phyloP scores from a whole-genome alignment of 1,139 yeast species.

The Meyerozyma guilliermondii region DNA sequence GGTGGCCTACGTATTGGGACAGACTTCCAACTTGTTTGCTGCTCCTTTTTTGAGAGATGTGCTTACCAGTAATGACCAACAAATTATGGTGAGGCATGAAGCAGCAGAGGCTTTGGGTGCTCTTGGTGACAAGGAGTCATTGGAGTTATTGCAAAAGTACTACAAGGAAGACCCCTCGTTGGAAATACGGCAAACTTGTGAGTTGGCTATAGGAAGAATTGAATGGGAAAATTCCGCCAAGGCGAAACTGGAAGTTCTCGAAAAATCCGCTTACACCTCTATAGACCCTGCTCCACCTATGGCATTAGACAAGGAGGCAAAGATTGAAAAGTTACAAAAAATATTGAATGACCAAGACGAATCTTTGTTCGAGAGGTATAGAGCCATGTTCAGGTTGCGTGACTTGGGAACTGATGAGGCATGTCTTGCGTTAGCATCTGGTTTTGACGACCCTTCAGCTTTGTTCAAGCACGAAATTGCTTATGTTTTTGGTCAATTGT shows the following conservation, averaged over 20 bases:
- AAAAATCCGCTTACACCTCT: slow-evolving; percentile 73
- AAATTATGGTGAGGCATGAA: slow-evolving; percentile 97
- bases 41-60: slow-evolving; percentile 74
- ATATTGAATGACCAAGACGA: slow-evolving; percentile 71
- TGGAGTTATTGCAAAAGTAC: slow-evolving; percentile 61
- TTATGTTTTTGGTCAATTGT: slow-evolving; percentile 94
- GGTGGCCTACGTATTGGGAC: slow-evolving; percentile 97
- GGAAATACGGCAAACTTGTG: slow-evolving; percentile 96
- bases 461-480: slow-evolving; percentile 97
- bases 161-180: slow-evolving; percentile 68
- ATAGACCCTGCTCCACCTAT: slow-evolving; percentile 99
- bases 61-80: slow-evolving; percentile 61
- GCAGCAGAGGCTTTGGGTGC: slow-evolving; percentile 99
- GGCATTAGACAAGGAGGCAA: slow-evolving; percentile 53
- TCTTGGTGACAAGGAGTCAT: slow-evolving; percentile 75
- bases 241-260: slow-evolving; percentile 61
- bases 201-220: slow-evolving; percentile 91
- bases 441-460: slow-evolving; percentile 87
- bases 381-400: slow-evolving; percentile 97
- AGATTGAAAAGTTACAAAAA: slow-evolving; percentile 57
- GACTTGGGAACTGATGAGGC: slow-evolving; percentile 94
- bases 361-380: slow-evolving; percentile 88
- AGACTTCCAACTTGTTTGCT: slow-evolving; percentile 77
- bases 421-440: slow-evolving; percentile 83
- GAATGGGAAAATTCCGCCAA: slow-evolving; percentile 80